Evolutionary conservation across 1,139 yeast species (phyloP).

Genomic region (Hyphopichia wangnamkhiaoensis): DNA sequence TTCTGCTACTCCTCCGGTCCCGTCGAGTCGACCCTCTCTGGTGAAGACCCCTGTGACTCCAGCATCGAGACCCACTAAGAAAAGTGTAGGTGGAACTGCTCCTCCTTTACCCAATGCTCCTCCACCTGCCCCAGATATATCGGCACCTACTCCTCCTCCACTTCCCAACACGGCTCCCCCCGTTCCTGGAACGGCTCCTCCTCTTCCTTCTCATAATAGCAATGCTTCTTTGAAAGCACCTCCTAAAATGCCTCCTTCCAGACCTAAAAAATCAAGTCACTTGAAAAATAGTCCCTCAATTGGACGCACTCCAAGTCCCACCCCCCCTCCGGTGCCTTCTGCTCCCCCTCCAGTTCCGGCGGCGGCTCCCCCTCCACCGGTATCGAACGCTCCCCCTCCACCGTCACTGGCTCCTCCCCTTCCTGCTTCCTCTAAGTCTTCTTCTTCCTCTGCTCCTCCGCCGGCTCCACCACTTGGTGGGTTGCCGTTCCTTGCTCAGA

Average conservation of each 20-base stretch:
- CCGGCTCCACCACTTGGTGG: constrained; percentile 26
- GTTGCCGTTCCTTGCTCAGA: constrained; percentile 55
- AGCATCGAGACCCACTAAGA: constrained; percentile 17
- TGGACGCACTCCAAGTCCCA: constrained; percentile 14
- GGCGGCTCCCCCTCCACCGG: constrained; percentile 14
- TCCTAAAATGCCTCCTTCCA: constrained; percentile 34
- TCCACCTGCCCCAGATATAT: constrained; percentile 15
- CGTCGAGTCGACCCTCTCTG: constrained; percentile 9
- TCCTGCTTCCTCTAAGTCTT: constrained; percentile 15
- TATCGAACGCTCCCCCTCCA: constrained; percentile 26
- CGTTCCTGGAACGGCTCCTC: constrained; percentile 10
- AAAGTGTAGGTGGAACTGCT: no score
- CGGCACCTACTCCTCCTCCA: constrained; percentile 20
- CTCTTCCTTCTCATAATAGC: constrained; percentile 17
- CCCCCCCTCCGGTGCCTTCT: constrained; percentile 20
- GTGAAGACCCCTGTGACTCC: constrained; percentile 14
- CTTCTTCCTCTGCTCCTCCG: constrained; percentile 19
- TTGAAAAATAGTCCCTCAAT: constrained; percentile 23
- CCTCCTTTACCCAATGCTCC: constrained; percentile 5
- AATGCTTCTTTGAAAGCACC: constrained; percentile 28
- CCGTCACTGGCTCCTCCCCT: constrained; percentile 18
- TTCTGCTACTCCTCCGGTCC: constrained; percentile 12
- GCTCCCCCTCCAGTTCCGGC: constrained; percentile 17
- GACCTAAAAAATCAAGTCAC: constrained; percentile 35
- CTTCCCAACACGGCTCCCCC: constrained; percentile 18